Evolutionary conservation across 2,329 filamentous ascomycete genomes (phyloP), one percentile per base, ranked within the genome.

Genomic region (Pseudogymnoascus sp.): DNA sequence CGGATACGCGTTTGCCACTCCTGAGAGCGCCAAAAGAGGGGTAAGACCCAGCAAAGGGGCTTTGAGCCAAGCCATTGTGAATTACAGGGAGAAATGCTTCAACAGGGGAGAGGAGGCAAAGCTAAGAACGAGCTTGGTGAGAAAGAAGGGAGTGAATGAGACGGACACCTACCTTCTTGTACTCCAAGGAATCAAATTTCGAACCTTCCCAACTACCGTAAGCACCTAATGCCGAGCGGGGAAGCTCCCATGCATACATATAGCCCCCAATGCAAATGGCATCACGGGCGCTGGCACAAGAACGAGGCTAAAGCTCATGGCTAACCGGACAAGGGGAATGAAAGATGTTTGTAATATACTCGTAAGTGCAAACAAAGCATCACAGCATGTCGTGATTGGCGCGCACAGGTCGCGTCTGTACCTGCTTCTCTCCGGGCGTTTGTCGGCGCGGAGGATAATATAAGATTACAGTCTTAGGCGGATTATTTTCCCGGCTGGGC

Each of bases 31-130:
- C 29, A 56, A n/a, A 9, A 56, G 13, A 13, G 50, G 29, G 26
- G 26, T 33, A 33, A 56, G 50, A 56, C 50, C 50, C 50, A 33
- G 50, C 29, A 56, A 56, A 56, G 50, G 29, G 50, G 50, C 26
- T 56, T 56, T 56, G n/a, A 56, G 29, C 50, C 50, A 56, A 33
- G 50, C 50, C 50, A 56, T 56, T 33, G 50, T 56, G 50, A 56
- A 56, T 33, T 56, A 56, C n/a, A 56, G n/a, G 19, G n/a, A 13
- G 26, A 56, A 33, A 19, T 56, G 13, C 26, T 31, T 33, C 5
- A 7, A 56, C 50, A 19, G 10, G 10, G n/a, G 9, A 56, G 50
- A 56, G 10, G n/a, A 56, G 46, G 23, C 26, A 53, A 53, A 19
- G 10, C 50, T 33, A 56, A 33, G 50, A n/a, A 15, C 10, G 26